Base-by-base conservation (phyloP, 2,329 filamentous ascomycete species). In the Aureobasidium sp. region DNA sequence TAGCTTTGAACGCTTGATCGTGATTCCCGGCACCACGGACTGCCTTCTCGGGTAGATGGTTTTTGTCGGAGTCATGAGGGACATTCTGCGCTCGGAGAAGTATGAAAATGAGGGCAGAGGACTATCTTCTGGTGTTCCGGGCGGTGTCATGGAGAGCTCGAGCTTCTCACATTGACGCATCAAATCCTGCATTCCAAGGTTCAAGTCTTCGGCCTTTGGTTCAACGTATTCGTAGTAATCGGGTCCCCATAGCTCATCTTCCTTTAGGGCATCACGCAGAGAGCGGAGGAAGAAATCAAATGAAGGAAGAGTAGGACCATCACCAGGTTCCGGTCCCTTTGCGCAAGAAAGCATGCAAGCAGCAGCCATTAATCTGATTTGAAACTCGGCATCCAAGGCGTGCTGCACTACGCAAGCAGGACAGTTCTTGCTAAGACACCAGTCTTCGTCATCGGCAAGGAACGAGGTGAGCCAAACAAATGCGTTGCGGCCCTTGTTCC, bases 401-500 rank as follows among this genome's bases (percentile, higher is more conserved):
- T 75, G 72, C 3, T 73, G 70, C 5, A 77, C 76, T 6, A 78
- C 70, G 69, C 79, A 81, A 6, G 76, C 78, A 36, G 83, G 82
- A 70, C 83, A 85, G 29, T 82, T 81, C 29, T 77, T 72, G 1
- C 81, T 83, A 62, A 78, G 73, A 67, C 81, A 83, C 82, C 82
- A 85, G 64, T 84, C 80, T 27, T 68, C 68, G 63, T 80, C 78
- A 65, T 83, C 82, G 57, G 84, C 82, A 26, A 85, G 70, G 63
- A 85, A 83, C 70, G 81, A 84, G 64, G 84, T 80, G 39, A 86
- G 75, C 78, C 82, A 85, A 58, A 84, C 73, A 68, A 83, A 85
- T 1, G 83, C 82, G 63, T 78, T 78, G 48, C 83, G 78, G 4
- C 82, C 82, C 58, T 82, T 79, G 5, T 81, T 80, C 1, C 78